Conservation (phyloP, 2,329 filamentous ascomycete genomes). For the Plenodomus biglobosus region DNA sequence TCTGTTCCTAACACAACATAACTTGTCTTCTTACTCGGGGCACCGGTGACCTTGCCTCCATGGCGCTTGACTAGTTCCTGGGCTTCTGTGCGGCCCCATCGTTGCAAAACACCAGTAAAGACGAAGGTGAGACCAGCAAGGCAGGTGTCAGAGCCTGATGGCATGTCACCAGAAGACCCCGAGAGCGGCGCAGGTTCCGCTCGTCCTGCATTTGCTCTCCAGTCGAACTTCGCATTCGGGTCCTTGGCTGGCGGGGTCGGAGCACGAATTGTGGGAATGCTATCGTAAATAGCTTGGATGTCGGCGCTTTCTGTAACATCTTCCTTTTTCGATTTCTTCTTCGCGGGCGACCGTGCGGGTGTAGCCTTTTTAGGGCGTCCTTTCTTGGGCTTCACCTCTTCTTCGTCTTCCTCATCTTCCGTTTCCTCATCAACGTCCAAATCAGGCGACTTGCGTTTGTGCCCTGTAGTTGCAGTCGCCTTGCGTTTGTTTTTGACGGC, state of each 20-base stretch:
- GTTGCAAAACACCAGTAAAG: conserved; percentile 85
- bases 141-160: conserved; percentile 83
- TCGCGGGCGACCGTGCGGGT: conserved; percentile 53
- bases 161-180: conserved; percentile 67
- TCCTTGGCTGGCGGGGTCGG: conserved; percentile 79
- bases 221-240: conserved; percentile 75
- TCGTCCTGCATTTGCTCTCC: conserved; percentile 59
- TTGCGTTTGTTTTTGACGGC: conserved; percentile 45
- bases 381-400: conserved; percentile 61
- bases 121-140: conserved; percentile 88
- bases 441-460: conserved; percentile 61
- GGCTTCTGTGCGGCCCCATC: conserved; percentile 80
- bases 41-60: conserved; percentile 83
- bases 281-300: conserved; percentile 83
- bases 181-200: conserved; percentile 65
- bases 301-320: conserved; percentile 67
- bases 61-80: conserved; percentile 87
- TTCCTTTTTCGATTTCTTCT: conserved; percentile 66
- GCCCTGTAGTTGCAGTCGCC: conserved; percentile 35
- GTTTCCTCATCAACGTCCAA: conserved; percentile 58
- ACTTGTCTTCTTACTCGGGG: conserved; percentile 88
- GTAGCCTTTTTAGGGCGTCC: conserved; percentile 41
- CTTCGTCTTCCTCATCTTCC: conserved; percentile 11
- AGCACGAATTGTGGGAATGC: conserved; percentile 77
- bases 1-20: conserved; percentile 91